phyloP scores from a whole-genome alignment of 331 rosid genomes.

The Rosa hybrid region DNA sequence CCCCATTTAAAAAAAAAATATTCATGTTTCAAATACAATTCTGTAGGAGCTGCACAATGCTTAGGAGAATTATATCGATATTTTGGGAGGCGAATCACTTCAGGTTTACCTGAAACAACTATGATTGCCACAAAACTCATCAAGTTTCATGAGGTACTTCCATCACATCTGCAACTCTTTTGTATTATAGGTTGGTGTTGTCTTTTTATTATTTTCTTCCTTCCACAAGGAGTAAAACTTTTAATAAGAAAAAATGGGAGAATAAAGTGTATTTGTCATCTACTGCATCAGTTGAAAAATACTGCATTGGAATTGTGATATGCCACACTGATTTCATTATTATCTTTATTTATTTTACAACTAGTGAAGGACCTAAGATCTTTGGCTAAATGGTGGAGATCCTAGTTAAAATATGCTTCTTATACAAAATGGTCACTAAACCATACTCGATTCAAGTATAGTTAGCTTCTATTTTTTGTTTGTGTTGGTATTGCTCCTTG shows the following conservation, averaged over 20 bases:
- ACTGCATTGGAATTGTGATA: background rate
- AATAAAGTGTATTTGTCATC: background rate
- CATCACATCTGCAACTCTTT: conserved; percentile 25
- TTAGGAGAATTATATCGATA: conserved; percentile 87
- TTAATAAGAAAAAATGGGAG: background rate
- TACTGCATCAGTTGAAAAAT: background rate
- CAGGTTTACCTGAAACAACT: conserved; percentile 91
- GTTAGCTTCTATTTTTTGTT: background rate
- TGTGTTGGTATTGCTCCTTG: background rate
- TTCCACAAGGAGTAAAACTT: background rate
- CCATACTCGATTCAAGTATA: background rate
- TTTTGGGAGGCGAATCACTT: conserved; percentile 92
- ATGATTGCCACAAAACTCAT: conserved; percentile 76
- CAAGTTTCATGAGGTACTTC: conserved; percentile 74
- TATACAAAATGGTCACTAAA: background rate
- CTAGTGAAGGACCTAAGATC: conserved; percentile 1
- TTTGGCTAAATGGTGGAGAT: background rate
- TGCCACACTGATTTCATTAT: background rate
- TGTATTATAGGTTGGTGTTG: conserved; percentile 14
- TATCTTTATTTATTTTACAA: no score
- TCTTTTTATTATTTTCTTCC: background rate
- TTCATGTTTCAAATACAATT: conserved; percentile 24
- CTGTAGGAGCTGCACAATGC: conserved; percentile 86
- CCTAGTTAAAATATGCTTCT: background rate
- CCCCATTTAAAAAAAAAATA: background rate